Percentiles rank a stretch among this genome's conserved stretches.
Evolutionary conservation across 1,139 yeast genomes (phyloP).

Genomic region (Candida tetrigidarum): DNA sequence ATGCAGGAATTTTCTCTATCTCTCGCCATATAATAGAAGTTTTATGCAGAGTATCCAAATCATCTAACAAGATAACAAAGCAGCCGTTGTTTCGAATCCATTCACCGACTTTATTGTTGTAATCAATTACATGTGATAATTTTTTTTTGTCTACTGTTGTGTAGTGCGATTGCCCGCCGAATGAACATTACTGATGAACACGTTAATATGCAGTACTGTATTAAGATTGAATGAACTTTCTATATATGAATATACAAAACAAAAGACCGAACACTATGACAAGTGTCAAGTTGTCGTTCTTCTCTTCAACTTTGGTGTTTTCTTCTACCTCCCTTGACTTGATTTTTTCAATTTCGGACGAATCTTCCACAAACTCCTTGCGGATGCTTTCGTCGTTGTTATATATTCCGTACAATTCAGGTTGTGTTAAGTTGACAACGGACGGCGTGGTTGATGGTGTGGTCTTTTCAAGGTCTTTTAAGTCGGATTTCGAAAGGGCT

Average conservation of each 20-base stretch:
- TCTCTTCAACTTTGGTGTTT: background rate
- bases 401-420: slow-evolving; percentile 53
- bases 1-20: too few species aligned
- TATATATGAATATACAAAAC: slow-evolving; percentile 4
- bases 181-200: slow-evolving; percentile 13
- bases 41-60: too few species aligned
- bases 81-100: too few species aligned
- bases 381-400: slow-evolving; percentile 41
- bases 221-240: slow-evolving; percentile 4
- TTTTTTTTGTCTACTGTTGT: too few species aligned
- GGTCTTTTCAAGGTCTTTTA: background rate
- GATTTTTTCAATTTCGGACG: slow-evolving; percentile 14
- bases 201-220: background rate
- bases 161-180: slow-evolving; percentile 16
- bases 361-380: slow-evolving; percentile 26
- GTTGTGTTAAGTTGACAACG: slow-evolving; percentile 50
- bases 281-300: background rate
- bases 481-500: slow-evolving; percentile 1
- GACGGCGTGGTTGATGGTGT: slow-evolving; percentile 1
- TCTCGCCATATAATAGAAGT: too few species aligned
- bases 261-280: slow-evolving; percentile 2
- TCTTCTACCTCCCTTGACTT: slow-evolving; percentile 3
- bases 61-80: too few species aligned
- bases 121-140: too few species aligned
- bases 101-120: too few species aligned